Evolutionary conservation across 768 basidiomycete genomes (phyloP).

Genomic region (Russula dissimulans): DNA sequence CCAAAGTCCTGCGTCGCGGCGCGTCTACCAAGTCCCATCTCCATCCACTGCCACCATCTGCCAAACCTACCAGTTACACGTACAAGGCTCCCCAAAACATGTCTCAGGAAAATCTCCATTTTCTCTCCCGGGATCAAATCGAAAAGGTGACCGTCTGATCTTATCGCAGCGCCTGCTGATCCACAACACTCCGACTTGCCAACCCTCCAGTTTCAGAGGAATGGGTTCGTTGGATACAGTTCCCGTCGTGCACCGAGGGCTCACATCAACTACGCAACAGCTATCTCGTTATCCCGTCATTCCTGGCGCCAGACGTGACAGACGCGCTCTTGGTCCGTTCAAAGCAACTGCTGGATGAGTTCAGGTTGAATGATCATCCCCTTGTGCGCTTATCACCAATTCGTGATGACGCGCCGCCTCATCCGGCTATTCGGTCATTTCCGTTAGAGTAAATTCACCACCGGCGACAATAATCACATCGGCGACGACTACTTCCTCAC

Average conservation of each 20-base stretch:
- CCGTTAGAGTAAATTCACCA: constrained; percentile 83
- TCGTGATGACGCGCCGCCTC: not conserved
- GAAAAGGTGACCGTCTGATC: not conserved
- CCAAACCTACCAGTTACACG: too few species aligned
- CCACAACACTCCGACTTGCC: too few species aligned
- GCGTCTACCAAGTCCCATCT: too few species aligned
- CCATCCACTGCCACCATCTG: too few species aligned
- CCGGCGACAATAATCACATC: constrained; percentile 63
- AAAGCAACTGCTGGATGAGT: constrained; percentile 67
- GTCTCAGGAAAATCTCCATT: not conserved
- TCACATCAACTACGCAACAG: constrained; percentile 30
- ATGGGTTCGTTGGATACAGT: constrained; percentile 40
- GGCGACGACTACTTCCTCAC: constrained; percentile 91
- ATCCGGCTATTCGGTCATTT: not conserved
- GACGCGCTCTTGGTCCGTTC: constrained; percentile 58
- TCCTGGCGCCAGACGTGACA: constrained; percentile 53
- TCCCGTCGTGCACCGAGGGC: not conserved
- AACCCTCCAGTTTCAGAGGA: constrained; percentile 40
- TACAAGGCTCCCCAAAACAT: not conserved
- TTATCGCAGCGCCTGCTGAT: too few species aligned
- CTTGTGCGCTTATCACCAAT: constrained; percentile 38
- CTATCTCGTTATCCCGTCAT: constrained; percentile 70
- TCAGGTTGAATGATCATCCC: constrained; percentile 72
- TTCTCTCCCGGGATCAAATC: constrained; percentile 7
- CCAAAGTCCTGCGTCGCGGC: too few species aligned